Base-by-base conservation (phyloP, 495 filamentous ascomycete genomes). In the Terfezia claveryi region DNA sequence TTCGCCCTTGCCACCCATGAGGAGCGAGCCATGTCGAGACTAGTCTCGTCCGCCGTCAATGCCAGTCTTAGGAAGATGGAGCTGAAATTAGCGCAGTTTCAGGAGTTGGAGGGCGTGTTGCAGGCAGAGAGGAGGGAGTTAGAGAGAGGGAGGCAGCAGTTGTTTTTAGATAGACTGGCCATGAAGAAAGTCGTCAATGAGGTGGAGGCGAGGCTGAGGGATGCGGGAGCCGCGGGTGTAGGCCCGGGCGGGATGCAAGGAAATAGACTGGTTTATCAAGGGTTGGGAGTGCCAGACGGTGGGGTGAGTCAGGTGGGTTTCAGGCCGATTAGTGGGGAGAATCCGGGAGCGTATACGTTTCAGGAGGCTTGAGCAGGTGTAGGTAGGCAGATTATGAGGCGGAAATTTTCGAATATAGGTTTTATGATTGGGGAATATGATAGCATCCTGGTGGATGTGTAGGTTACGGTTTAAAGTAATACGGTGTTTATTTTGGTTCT, bases 121-220 rank as follows among this genome's bases (percentile, higher is more conserved):
- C 83, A 93, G 60, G 84, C 87, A 3, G 92, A 98, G 69, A 80
- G 88, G 52, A 77, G 87, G 41, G 92, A 98, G 66, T 74, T 98
- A 2, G 91, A 96, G 68, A 75, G 87, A 52, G 83, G 82, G 4
- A 77, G 91, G 11, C 87, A 94, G 66, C 85, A 94, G 68, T 74
- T 98, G 23, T 95, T 94, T 74, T 71, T 94, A 8, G 91, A 98
- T 67, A 76, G 92, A 10, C 72, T 96, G 51, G 74, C 81, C 2
- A 92, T 95, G 70, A 86, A 91, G 75, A 82, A 84, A 69, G 74
- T 87, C 55, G 83, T 94, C 12, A 73, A 78, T 58, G 80, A 87
- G 59, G 80, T 84, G 0, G 82, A 95, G 68, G 85, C 87, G 51
- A 75, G 73, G n/a, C 69, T 94, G 54, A 75, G 75, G 61, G 68